phyloP scores from a whole-genome alignment of 2,329 filamentous ascomycete genomes.

The Cladosporium oxysporum region DNA sequence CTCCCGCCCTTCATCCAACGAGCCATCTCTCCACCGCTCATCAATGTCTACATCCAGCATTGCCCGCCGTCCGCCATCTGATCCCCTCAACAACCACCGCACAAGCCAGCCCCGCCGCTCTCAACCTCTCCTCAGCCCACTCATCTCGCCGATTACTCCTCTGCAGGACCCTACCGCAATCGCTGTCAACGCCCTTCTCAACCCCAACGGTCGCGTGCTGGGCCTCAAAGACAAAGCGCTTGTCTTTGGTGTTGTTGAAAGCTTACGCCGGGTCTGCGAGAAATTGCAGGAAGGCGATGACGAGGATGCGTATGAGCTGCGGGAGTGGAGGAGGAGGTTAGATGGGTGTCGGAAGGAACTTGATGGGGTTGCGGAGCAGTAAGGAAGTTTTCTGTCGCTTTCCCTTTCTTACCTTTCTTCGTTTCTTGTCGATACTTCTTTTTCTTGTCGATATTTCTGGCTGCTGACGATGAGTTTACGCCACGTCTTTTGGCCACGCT shows the following conservation, averaged over 20 bases:
- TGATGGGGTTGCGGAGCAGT: slow-evolving; percentile 9
- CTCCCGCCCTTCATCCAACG: slow-evolving; percentile 11
- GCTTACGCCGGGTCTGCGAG: slow-evolving; percentile 55
- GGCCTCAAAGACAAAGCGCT: slow-evolving; percentile 59
- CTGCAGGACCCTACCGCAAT: slow-evolving; percentile 40
- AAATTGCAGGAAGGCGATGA: slow-evolving; percentile 49
- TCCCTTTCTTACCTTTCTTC: background rate
- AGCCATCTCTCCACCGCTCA: slow-evolving; percentile 19
- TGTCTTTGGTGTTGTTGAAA: slow-evolving; percentile 52
- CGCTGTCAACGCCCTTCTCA: slow-evolving; percentile 43
- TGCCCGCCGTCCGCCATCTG: slow-evolving; percentile 31
- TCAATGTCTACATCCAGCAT: slow-evolving; percentile 23
- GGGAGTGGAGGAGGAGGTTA: slow-evolving; percentile 37
- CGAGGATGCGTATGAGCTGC: slow-evolving; percentile 63
- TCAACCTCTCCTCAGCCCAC: slow-evolving; percentile 35
- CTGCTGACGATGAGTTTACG: background rate
- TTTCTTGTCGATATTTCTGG: background rate
- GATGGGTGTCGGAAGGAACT: slow-evolving; percentile 8
- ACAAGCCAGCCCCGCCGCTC: slow-evolving; percentile 8
- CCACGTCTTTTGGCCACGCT: background rate
- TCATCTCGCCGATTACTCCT: slow-evolving; percentile 30
- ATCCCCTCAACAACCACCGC: slow-evolving; percentile 20
- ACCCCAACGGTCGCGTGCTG: slow-evolving; percentile 42
- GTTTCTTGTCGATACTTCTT: background rate
- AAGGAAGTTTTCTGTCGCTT: background rate